A percentile compares a stretch with the other conserved stretches of the same genome.
phyloP scores from a whole-genome alignment of 2,329 filamentous ascomycete species.

The Sclerotinia minor region DNA sequence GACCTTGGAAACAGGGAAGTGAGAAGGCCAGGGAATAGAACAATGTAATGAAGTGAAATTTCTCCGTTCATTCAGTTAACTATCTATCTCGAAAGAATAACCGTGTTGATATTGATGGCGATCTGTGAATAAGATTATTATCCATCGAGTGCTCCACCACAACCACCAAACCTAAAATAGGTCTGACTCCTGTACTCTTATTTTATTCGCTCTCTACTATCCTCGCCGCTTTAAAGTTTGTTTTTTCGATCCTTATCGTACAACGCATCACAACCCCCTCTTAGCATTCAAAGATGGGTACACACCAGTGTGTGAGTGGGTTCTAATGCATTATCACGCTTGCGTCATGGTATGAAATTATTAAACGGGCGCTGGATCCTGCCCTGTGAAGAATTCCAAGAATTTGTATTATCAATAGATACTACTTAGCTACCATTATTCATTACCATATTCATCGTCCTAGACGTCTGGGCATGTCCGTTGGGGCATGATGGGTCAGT shows the following conservation, averaged over 20 bases:
- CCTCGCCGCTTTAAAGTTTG: conserved; percentile 17
- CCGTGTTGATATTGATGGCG: background rate
- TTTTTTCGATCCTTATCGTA: background rate
- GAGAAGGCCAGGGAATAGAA: background rate
- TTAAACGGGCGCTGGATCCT: conserved; percentile 22
- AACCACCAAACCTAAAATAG: no score
- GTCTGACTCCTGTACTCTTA: no score
- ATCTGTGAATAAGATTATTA: no score
- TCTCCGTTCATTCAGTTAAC: background rate
- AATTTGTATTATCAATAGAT: conserved; percentile 22
- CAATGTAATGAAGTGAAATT: background rate
- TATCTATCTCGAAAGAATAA: background rate
- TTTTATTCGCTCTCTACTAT: background rate
- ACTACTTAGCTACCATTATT: background rate
- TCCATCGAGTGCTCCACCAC: no score
- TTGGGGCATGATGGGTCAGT: conserved; percentile 16
- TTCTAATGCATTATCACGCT: no score
- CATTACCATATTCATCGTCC: background rate
- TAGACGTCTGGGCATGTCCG: conserved; percentile 1
- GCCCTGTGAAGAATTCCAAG: background rate
- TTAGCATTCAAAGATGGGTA: background rate
- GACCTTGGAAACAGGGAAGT: background rate
- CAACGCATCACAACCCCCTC: background rate
- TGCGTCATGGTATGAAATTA: conserved; percentile 2
- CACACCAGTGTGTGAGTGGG: no score